phyloP scores from a whole-genome alignment of 148 eudicot species.

The Silene latifolia region DNA sequence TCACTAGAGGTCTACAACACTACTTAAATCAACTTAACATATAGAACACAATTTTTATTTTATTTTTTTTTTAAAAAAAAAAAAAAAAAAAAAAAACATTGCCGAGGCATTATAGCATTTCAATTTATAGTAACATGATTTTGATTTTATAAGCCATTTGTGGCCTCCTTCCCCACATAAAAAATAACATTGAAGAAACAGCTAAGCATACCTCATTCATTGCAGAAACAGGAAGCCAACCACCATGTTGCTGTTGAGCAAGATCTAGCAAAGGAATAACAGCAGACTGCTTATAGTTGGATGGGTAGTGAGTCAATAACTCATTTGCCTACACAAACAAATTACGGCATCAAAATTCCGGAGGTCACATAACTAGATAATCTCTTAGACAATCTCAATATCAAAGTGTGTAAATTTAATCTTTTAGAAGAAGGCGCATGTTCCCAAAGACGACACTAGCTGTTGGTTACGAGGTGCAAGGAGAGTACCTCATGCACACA shows the following conservation, averaged over 20 bases:
- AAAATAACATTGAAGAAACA: not conserved
- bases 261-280: conserved; percentile 95
- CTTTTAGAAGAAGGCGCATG: too few relatives aligned
- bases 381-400: not conserved
- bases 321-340: conserved; percentile 63
- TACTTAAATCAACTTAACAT: too few relatives aligned
- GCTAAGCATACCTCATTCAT: conserved; percentile 73
- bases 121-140: not conserved
- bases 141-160: not conserved
- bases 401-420: too few relatives aligned
- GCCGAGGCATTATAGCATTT: too few relatives aligned
- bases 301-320: conserved; percentile 81
- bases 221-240: conserved; percentile 99
- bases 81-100: too few relatives aligned
- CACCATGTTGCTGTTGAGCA: conserved; percentile 97
- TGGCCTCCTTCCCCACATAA: not conserved
- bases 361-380: not conserved
- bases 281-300: conserved; percentile 98
- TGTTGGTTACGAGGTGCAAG: too few relatives aligned
- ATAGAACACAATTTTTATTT: too few relatives aligned
- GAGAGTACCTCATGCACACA: too few relatives aligned
- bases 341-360: conserved; percentile 2
- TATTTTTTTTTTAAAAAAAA: too few relatives aligned
- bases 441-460: too few relatives aligned
- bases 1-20: too few relatives aligned